phyloP scores from a whole-genome alignment of 768 basidiomycete species.

The Russula lepida region DNA sequence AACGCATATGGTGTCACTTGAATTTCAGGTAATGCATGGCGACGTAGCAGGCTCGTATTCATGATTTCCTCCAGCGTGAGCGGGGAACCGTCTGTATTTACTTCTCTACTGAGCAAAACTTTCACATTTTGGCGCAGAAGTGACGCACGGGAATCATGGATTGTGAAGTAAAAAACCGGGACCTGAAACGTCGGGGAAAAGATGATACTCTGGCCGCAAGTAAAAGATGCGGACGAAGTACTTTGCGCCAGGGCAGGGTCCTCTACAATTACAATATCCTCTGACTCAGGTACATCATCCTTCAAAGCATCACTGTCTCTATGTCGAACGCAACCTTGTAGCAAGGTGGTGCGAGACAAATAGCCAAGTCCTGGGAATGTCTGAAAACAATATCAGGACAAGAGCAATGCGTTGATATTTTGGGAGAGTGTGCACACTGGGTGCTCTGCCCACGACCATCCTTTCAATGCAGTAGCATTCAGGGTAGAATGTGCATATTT shows the following conservation, averaged over 20 bases:
- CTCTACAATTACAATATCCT: slow-evolving; percentile 7
- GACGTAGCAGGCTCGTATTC: slow-evolving; percentile 51
- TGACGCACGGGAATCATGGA: slow-evolving; percentile 59
- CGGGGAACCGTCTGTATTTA: slow-evolving; percentile 51
- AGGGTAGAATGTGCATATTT: slow-evolving; percentile 21
- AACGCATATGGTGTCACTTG: slow-evolving; percentile 48
- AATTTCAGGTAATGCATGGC: slow-evolving; percentile 35
- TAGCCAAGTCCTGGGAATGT: slow-evolving; percentile 27
- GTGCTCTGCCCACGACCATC: slow-evolving; percentile 60
- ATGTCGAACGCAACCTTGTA: slow-evolving; percentile 12
- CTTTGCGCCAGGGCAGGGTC: slow-evolving; percentile 35
- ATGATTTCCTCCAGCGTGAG: slow-evolving; percentile 50
- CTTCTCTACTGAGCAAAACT: slow-evolving; percentile 17
- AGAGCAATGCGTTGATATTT: not conserved
- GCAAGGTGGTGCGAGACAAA: slow-evolving; percentile 23
- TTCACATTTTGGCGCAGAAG: not conserved
- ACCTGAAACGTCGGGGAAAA: slow-evolving; percentile 75
- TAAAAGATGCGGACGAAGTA: slow-evolving; percentile 29
- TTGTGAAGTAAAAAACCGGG: slow-evolving; percentile 76
- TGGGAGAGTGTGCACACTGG: slow-evolving; percentile 32
- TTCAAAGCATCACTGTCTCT: not conserved
- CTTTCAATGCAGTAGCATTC: slow-evolving; percentile 22
- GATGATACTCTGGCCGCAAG: slow-evolving; percentile 57
- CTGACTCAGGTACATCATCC: slow-evolving; percentile 17
- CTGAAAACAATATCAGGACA: slow-evolving; percentile 20